Evolutionary conservation across 2,329 filamentous ascomycete species (phyloP), one percentile per base, ranked within the genome.

Genomic region (Talaromyces sp.): DNA sequence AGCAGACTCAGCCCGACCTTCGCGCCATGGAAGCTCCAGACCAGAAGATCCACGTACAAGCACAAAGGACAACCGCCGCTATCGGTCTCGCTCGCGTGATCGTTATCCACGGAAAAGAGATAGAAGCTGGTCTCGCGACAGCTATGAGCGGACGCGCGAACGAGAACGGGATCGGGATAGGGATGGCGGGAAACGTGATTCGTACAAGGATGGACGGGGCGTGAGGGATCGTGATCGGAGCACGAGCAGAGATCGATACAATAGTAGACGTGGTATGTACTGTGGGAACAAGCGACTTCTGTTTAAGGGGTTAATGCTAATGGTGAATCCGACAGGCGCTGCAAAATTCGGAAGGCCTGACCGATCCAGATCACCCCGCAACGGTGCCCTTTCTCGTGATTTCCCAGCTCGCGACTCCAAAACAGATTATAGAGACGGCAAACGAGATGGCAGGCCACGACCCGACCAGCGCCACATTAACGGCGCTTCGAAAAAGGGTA

Each of bases 101-200:
- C 69, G 72, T 25, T 71, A 70, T 31, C 75, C 78, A 33, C 76
- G 75, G 67, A 72, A 77, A 60, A 70, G 74, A 65, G 76, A 80
- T 44, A 71, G 76, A 61, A 80, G 77, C 68, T 73, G 76, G 67
- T 81, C 79, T 40, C 72, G 75, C 65, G 78, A 80, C 62, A 72
- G 75, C 61, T 70, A 66, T 40, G 61, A 62, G 23, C 40, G 61
- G 54, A 48, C 54, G 11, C 55, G 55, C 23, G 48, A 55, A n/a
- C 21, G 44, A 14, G 70, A 70, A 55, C 70, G 73, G 11, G 75
- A 76, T 55, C 16, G 59, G 7, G 69, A 70, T 59, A 68, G 72
- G 12, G 76, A 76, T 56, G 63, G 67, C 54, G 69, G 72, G 64
- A 75, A 57, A 54, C 61, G 69, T 46, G 71, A 74, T 12, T 67